Evolutionary conservation across 2,329 filamentous ascomycete species (phyloP), one percentile per base, ranked within the genome.

Genomic region (Fragosphaeria purpurea): DNA sequence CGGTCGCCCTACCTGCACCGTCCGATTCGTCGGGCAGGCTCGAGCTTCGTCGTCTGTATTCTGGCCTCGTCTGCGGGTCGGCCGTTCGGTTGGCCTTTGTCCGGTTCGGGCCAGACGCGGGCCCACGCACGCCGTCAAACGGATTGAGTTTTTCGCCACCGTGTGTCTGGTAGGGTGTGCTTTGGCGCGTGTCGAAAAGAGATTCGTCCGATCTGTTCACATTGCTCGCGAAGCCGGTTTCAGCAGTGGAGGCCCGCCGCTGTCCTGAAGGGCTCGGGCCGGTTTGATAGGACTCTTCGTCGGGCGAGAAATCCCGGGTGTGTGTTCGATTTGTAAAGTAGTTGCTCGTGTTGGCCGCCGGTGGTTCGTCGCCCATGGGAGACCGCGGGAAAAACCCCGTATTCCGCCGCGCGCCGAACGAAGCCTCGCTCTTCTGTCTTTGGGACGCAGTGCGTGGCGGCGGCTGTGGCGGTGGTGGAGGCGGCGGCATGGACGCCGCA

Each of bases 81-180:
- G 63, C 56, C 35, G 70, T 66, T 37, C 71, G 68, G 13, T 68
- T 69, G 61, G 73, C 77, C 53, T 67, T 70, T 5, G 72, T 65
- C n/a, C 74, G 67, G 45, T 65, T 64, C n/a, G 74, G 51, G 8
- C 62, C 63, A 32, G 67, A 58, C 8, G 67, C 59, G 6, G 41
- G 32, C 8, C 11, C 37, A 6, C 42, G 43, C 5, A 52, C 54
- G 6, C 69, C 72, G 43, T 79, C 76, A 52, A 78, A 80, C 0
- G 76, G 72, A 44, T 79, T 74, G 5, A 76, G 74, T 63, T 75
- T 82, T 61, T 83, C 80, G 37, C 79, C 77, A 10, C 75, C 70
- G 35, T 74, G 70, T 1, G 69, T 72, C 41, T 71, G 69, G 58
- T 82, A 83, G 0, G 79, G 77, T 6, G 75, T 77, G 56, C 76